Evolutionary conservation across 2,329 filamentous ascomycete species (phyloP).

Genomic region (Hypocrella siamensis): DNA sequence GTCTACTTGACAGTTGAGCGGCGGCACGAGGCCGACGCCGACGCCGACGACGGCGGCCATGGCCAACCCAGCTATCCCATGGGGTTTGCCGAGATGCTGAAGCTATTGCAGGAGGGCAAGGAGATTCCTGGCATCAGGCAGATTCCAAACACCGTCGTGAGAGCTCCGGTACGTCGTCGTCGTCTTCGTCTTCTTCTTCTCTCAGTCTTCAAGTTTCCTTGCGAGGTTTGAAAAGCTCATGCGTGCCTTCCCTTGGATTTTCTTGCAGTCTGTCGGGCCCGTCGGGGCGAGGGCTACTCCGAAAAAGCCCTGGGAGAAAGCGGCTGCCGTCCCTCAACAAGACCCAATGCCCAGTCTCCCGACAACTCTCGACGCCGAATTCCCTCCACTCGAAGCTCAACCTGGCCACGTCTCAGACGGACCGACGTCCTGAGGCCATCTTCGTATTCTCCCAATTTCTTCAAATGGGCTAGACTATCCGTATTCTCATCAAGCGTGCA

Average conservation of each 20-base stretch:
- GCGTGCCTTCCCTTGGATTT: neutral
- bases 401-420: neutral
- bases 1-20: conserved; percentile 29
- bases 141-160: conserved; percentile 65
- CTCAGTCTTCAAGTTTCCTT: too few relatives aligned
- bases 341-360: conserved; percentile 8
- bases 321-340: conserved; percentile 14
- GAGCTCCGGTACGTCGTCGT: conserved; percentile 42
- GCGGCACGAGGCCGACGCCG: conserved; percentile 9
- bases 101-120: conserved; percentile 67
- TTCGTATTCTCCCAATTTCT: neutral
- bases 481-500: too few relatives aligned
- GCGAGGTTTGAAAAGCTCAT: too few relatives aligned
- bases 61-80: conserved; percentile 59
- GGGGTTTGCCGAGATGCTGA: conserved; percentile 72
- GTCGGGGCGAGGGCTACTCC: conserved; percentile 31
- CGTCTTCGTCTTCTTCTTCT: neutral
- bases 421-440: neutral
- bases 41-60: conserved; percentile 7
- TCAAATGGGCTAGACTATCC: too few relatives aligned
- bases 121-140: conserved; percentile 77
- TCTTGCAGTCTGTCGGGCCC: conserved; percentile 27
- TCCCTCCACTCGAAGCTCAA: conserved; percentile 18
- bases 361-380: conserved; percentile 17
- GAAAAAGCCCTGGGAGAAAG: conserved; percentile 64